Evolutionary conservation across 1,284 basidiomycete species (phyloP).

Genomic region (Moniliella sp.): DNA sequence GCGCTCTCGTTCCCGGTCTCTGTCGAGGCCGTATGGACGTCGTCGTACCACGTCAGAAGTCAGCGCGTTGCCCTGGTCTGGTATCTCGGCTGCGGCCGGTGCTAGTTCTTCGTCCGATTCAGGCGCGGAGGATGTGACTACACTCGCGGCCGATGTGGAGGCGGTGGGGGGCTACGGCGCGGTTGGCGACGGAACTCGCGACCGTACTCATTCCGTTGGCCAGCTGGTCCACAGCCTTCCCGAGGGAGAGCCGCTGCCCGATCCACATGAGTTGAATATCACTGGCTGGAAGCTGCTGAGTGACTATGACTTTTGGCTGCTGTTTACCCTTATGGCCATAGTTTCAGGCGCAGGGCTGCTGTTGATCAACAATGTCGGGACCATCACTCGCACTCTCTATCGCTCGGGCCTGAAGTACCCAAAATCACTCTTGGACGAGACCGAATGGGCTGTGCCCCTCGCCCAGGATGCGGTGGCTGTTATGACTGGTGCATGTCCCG

Average conservation of each 20-base stretch:
- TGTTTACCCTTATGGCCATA: conserved; percentile 51
- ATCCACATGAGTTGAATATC: conserved; percentile 33
- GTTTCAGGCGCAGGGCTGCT: conserved; percentile 71
- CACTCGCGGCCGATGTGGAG: neutral
- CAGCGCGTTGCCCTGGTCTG: too few relatives aligned
- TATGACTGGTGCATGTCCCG: conserved; percentile 40
- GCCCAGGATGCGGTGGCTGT: conserved; percentile 1
- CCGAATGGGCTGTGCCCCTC: neutral
- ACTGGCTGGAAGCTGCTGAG: conserved; percentile 39
- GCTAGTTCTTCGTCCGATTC: too few relatives aligned
- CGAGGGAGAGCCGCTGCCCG: conserved; percentile 5
- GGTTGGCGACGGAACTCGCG: conserved; percentile 1
- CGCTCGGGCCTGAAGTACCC: neutral
- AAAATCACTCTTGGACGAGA: conserved; percentile 1
- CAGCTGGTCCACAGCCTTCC: conserved; percentile 5
- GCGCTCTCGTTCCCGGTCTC: too few relatives aligned
- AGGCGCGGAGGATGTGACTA: neutral
- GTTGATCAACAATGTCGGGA: conserved; percentile 82
- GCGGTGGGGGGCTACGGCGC: neutral
- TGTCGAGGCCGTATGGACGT: too few relatives aligned
- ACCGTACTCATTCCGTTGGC: neutral
- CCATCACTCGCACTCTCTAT: conserved; percentile 49
- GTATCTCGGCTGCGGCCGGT: too few relatives aligned
- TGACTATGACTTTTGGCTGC: conserved; percentile 50
- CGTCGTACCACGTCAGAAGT: too few relatives aligned